These are phyloP conservation scores for Peniophora sp. DNA, from an alignment of 1,284 basidiomycete genomes.

Conservation along the genomic window DNA sequence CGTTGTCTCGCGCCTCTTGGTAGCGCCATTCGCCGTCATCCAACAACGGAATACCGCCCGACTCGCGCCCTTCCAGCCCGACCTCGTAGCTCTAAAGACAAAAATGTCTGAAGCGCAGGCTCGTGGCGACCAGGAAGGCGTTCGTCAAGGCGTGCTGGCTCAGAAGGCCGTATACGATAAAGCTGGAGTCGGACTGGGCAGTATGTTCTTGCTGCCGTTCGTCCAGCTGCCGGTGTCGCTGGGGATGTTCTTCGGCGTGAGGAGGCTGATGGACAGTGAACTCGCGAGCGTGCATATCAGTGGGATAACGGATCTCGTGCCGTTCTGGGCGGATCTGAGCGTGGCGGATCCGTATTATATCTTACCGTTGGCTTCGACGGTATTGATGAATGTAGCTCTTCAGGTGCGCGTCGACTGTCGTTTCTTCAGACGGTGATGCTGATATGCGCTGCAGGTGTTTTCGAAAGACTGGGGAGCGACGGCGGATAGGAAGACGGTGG, in stretches of 20 bases:
- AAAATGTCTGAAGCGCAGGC: constrained; percentile 26
- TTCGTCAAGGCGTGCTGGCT: constrained; percentile 48
- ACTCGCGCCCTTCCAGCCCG: constrained; percentile 54
- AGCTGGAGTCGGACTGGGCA: constrained; percentile 60
- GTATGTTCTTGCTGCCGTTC: constrained; percentile 53
- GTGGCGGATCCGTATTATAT: constrained; percentile 72
- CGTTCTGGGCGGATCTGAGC: constrained; percentile 75
- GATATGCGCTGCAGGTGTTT: constrained; percentile 32
- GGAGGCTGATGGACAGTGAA: constrained; percentile 64
- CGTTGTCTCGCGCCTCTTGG: constrained; percentile 55
- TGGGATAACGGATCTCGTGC: constrained; percentile 44
- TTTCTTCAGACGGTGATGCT: constrained; percentile 4
- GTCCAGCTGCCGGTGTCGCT: constrained; percentile 78
- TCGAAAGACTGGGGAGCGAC: constrained; percentile 48
- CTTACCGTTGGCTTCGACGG: constrained; percentile 62
- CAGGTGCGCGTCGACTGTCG: constrained; percentile 35
- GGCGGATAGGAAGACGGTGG: constrained; percentile 40
- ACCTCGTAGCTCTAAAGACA: constrained; percentile 17
- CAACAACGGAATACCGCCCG: constrained; percentile 62
- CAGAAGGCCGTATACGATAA: constrained; percentile 61
- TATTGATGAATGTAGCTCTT: constrained; percentile 67
- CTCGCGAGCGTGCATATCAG: constrained; percentile 71
- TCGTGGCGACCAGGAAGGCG: constrained; percentile 41
- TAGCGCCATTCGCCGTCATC: constrained; percentile 67
- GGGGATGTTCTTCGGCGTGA: constrained; percentile 81